Evolutionary conservation across 169 alveolate species (phyloP).

Genomic region (Plasmodium coatneyi): DNA sequence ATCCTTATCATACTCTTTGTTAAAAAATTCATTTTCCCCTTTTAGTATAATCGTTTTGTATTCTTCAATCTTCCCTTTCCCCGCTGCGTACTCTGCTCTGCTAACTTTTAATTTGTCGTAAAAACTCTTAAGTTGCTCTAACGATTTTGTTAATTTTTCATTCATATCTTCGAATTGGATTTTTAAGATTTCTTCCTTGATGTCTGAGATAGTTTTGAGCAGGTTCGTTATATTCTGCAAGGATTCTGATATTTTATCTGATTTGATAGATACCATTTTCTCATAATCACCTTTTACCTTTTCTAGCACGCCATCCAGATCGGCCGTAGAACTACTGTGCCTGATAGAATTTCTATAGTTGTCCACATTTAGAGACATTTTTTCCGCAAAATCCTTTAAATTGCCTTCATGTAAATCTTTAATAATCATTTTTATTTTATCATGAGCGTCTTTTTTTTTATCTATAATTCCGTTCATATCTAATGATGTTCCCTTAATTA

Average conservation of each 20-base stretch:
- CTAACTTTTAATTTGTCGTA: background rate
- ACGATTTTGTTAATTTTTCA: background rate
- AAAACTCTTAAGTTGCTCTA: background rate
- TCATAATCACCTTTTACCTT: background rate
- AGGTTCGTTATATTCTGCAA: background rate
- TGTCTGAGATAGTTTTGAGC: background rate
- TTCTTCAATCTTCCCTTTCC: background rate
- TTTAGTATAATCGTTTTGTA: background rate
- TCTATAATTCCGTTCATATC: slow-evolving; percentile 5
- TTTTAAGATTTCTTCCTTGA: slow-evolving; percentile 10
- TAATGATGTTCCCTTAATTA: background rate
- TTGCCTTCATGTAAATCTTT: background rate
- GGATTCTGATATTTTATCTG: background rate
- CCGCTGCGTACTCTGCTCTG: background rate
- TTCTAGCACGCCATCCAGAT: background rate
- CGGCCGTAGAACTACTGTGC: background rate
- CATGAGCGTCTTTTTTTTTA: background rate
- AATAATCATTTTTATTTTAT: slow-evolving; percentile 9
- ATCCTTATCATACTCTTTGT: background rate
- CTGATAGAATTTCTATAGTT: background rate
- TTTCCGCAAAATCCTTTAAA: background rate
- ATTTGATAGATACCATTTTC: background rate
- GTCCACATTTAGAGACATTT: slow-evolving; percentile 6
- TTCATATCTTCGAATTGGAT: background rate
- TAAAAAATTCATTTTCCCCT: background rate